Conservation (phyloP, 1,139 yeast genomes). For the Hansenula lynferdii region DNA sequence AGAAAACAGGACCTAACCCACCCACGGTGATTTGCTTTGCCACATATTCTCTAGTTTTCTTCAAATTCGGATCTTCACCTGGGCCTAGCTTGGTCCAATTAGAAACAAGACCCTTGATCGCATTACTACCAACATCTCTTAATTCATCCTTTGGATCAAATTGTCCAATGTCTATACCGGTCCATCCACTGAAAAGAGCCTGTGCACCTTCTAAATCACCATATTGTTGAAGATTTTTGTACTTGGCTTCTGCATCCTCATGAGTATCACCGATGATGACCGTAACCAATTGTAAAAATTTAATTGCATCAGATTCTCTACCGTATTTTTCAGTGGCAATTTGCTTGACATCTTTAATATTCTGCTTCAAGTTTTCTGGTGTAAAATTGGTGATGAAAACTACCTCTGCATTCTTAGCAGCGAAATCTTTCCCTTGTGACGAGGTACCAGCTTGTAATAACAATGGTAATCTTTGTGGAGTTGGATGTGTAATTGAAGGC, state of each 20-base stretch:
- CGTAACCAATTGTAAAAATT: slow-evolving; percentile 21
- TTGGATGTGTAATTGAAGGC: slow-evolving; percentile 32
- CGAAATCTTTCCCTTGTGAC: slow-evolving; percentile 34
- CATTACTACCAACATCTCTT: slow-evolving; percentile 24
- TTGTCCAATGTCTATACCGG: slow-evolving; percentile 26
- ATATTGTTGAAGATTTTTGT: slow-evolving; percentile 18
- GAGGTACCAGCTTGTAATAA: slow-evolving; percentile 42
- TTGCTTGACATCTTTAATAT: slow-evolving; percentile 18
- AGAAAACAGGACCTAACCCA: slow-evolving; percentile 27
- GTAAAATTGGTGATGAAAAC: slow-evolving; percentile 29
- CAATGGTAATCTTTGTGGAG: slow-evolving; percentile 39
- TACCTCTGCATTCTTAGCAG: slow-evolving; percentile 38
- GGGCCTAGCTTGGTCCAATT: slow-evolving; percentile 24
- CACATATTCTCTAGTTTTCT: slow-evolving; percentile 24
- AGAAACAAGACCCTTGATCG: slow-evolving; percentile 22
- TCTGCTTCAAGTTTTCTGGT: slow-evolving; percentile 15
- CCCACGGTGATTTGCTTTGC: slow-evolving; percentile 25
- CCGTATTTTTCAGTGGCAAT: slow-evolving; percentile 21
- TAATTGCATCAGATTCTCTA: slow-evolving; percentile 23
- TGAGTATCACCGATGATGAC: slow-evolving; percentile 25
- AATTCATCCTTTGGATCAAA: slow-evolving; percentile 27
- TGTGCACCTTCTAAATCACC: slow-evolving; percentile 26
- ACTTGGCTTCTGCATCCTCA: slow-evolving; percentile 25
- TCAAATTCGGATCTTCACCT: slow-evolving; percentile 9
- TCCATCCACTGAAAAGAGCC: slow-evolving; percentile 29